A percentile compares a stretch with the other conserved stretches of the same genome.
These are phyloP conservation scores for Pseudevernia furfuracea DNA, from an alignment of 495 filamentous ascomycete species.

Conservation along the genomic window DNA sequence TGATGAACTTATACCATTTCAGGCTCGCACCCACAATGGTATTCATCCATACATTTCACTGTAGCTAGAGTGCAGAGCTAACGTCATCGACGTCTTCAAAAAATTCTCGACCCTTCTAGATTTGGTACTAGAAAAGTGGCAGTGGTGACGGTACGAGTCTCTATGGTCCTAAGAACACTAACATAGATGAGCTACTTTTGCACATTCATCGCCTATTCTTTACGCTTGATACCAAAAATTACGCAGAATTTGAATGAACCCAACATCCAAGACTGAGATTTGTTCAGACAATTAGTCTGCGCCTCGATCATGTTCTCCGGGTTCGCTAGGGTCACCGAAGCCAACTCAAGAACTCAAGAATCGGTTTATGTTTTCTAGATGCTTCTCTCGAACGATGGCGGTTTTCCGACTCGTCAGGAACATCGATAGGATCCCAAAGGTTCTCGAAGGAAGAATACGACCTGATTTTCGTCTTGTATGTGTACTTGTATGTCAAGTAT, in stretches of 20 bases:
- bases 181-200: background rate
- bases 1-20: too few species aligned
- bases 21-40: too few species aligned
- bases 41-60: too few species aligned
- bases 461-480: conserved; percentile 19
- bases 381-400: background rate
- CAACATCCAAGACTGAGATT: background rate
- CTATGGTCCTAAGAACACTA: background rate
- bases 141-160: too few species aligned
- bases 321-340: background rate
- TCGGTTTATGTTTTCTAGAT: background rate
- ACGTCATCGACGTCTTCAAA: too few species aligned
- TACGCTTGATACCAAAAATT: too few species aligned
- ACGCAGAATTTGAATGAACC: conserved; percentile 4
- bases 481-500: conserved; percentile 24
- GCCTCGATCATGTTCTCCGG: background rate
- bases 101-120: too few species aligned
- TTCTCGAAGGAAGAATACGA: conserved; percentile 21
- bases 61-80: too few species aligned
- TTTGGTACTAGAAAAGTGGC: too few species aligned
- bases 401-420: conserved; percentile 1
- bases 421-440: conserved; percentile 18
- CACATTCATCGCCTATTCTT: background rate
- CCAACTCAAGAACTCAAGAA: conserved; percentile 10
- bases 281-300: background rate